Percentiles rank a stretch among this genome's conserved stretches.
Conservation (phyloP, 2,329 filamentous ascomycete genomes). For the Aspergillus thermomutatus region DNA sequence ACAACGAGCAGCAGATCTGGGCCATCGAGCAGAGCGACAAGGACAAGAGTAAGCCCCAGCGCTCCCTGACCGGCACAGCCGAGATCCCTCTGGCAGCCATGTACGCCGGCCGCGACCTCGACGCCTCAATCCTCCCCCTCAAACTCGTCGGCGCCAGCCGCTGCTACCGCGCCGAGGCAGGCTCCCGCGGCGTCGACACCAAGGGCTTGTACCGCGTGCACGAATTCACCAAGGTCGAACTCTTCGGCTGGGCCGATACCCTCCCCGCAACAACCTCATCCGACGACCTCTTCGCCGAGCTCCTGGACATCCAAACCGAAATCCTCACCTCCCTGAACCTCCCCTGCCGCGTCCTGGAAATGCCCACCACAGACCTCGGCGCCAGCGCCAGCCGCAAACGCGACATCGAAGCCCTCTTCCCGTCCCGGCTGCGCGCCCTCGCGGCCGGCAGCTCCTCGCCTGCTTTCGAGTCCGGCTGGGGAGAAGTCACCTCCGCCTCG, state of each 20-base stretch:
- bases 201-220: slow-evolving; percentile 96
- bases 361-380: slow-evolving; percentile 85
- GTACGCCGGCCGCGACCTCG: slow-evolving; percentile 70
- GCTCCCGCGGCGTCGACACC: slow-evolving; percentile 81
- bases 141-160: slow-evolving; percentile 81
- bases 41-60: slow-evolving; percentile 64
- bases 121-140: slow-evolving; percentile 64
- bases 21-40: slow-evolving; percentile 63
- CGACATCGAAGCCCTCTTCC: slow-evolving; percentile 94
- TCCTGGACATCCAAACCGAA: slow-evolving; percentile 81
- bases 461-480: slow-evolving; percentile 67
- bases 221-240: slow-evolving; percentile 97
- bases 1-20: slow-evolving; percentile 92
- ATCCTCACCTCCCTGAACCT: slow-evolving; percentile 75
- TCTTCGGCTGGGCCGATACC: slow-evolving; percentile 81
- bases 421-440: slow-evolving; percentile 58
- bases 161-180: slow-evolving; percentile 95
- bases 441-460: slow-evolving; percentile 4
- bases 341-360: slow-evolving; percentile 84
- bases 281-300: slow-evolving; percentile 69
- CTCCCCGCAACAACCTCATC: slow-evolving; percentile 46
- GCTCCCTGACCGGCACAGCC: slow-evolving; percentile 80
- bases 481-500: slow-evolving; percentile 86
- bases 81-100: slow-evolving; percentile 94
- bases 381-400: slow-evolving; percentile 82